Percentiles rank a stretch among this genome's conserved stretches.
Evolutionary conservation across 169 alveolate species (phyloP).

Genomic region (Eimeria zaria): DNA sequence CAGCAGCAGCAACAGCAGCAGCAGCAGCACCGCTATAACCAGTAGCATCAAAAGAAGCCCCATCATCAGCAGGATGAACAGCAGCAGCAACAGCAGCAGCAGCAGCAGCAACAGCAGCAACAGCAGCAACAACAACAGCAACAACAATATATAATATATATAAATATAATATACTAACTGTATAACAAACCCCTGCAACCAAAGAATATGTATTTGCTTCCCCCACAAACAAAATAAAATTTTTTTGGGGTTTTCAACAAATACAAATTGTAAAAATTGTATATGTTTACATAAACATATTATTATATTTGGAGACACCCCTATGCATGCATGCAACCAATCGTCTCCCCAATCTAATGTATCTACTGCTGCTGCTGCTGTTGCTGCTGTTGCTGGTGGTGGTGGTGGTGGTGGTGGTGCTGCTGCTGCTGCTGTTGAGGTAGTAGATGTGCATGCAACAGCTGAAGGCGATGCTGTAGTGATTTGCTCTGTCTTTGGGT

Average conservation of each 20-base stretch:
- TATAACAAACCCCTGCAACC: conserved; percentile 31
- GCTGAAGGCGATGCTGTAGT: background rate
- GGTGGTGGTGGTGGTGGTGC: background rate
- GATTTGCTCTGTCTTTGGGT: background rate
- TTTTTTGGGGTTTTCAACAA: background rate
- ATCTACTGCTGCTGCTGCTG: conserved; percentile 28
- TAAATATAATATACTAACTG: no score
- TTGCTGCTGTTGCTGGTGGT: conserved; percentile 32
- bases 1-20: no score
- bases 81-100: conserved; percentile 11
- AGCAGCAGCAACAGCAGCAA: conserved; percentile 21
- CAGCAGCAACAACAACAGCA: conserved; percentile 42
- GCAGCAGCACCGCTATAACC: no score
- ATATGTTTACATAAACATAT: background rate
- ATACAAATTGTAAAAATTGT: background rate
- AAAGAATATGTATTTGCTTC: background rate
- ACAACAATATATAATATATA: background rate
- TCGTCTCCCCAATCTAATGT: background rate
- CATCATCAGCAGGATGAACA: no score
- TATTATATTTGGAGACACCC: background rate
- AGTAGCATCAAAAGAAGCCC: no score
- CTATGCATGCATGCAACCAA: background rate
- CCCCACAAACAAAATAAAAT: background rate
- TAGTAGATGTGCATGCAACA: background rate
- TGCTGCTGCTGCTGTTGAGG: background rate